phyloP scores from a whole-genome alignment of 805 yeast genomes.

The Candida stauntonica region DNA sequence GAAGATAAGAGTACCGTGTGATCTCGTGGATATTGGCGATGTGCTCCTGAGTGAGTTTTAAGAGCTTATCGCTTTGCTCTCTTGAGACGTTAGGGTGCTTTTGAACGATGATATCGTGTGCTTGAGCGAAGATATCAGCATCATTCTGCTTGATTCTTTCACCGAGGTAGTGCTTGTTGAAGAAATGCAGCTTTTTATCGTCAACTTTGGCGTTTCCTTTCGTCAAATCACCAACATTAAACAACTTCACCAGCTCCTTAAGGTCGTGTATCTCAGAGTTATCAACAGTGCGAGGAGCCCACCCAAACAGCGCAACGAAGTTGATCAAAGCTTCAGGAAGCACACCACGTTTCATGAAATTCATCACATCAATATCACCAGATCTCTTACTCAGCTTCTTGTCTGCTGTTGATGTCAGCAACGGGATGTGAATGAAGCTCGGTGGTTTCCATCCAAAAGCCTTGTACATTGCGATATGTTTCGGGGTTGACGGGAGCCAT shows the following conservation, averaged over 20 bases:
- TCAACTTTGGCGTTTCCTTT: slow-evolving; percentile 94
- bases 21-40: slow-evolving; percentile 54
- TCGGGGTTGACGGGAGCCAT: slow-evolving; percentile 95
- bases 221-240: slow-evolving; percentile 70
- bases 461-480: slow-evolving; percentile 79
- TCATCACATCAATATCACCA: slow-evolving; percentile 71
- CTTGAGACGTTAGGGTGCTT: slow-evolving; percentile 19
- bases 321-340: slow-evolving; percentile 86
- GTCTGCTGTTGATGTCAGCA: slow-evolving; percentile 66
- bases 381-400: slow-evolving; percentile 83
- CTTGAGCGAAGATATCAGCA: slow-evolving; percentile 33
- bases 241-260: slow-evolving; percentile 47
- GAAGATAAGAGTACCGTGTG: slow-evolving; percentile 45
- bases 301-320: slow-evolving; percentile 87
- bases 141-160: slow-evolving; percentile 37
- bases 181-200: slow-evolving; percentile 64
- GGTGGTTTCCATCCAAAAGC: slow-evolving; percentile 90
- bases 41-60: slow-evolving; percentile 43
- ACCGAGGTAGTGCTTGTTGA: slow-evolving; percentile 68
- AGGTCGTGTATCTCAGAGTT: slow-evolving; percentile 50
- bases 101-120: slow-evolving; percentile 19
- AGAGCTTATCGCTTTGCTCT: slow-evolving; percentile 35
- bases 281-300: slow-evolving; percentile 68
- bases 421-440: slow-evolving; percentile 80
- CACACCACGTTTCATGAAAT: slow-evolving; percentile 55